Base-by-base conservation (phyloP, 2,329 filamentous ascomycete species). In the Aspergillus spinulosporus region DNA sequence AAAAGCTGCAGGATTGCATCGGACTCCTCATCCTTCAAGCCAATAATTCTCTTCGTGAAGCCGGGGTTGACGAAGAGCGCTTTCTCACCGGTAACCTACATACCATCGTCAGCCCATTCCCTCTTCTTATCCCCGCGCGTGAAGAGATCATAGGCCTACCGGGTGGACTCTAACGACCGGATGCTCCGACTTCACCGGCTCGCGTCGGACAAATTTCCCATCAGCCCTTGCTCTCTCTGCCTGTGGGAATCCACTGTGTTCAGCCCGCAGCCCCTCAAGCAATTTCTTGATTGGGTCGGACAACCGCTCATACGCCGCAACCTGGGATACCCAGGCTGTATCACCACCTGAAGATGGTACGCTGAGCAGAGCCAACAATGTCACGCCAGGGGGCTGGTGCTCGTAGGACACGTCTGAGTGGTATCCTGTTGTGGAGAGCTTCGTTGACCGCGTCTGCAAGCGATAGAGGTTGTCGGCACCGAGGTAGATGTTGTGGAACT, bases 101-200 rank as follows among this genome's bases (percentile, higher is more conserved):
- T 3, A 11, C 3, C n/a, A 21, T 28, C 34, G 2, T 49, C 37
- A 49, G 37, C 14, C 21, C 21, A 45, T 31, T 26, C 5, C 3
- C 36, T 43, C n/a, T 12, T 8, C 2, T 6, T 4, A 5, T 2
- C 28, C 31, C 3, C 6, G 2, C 14, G 7, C 7, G 4, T 3
- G 44, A 48, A 7, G 14, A 46, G 21, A 21, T 21, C 21, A 21
- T n/a, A 21, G 14, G 34, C 44, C 9, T 37, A 54, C 52, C 15
- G 70, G 71, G 62, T 74, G 70, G 3, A 66, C 67, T 4, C 69
- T 61, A 14, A 73, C 67, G 11, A 72, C 58, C 8, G 70, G 70
- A 54, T 73, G 70, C 7, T 65, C 61, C 3, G 66, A 63, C 47
- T 66, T 63, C 31, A 72, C 65, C 2, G 65, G 64, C 31, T 68